These are phyloP conservation scores for Talaromyces sp. DNA, from an alignment of 2,329 filamentous ascomycete species.

Conservation along the genomic window DNA sequence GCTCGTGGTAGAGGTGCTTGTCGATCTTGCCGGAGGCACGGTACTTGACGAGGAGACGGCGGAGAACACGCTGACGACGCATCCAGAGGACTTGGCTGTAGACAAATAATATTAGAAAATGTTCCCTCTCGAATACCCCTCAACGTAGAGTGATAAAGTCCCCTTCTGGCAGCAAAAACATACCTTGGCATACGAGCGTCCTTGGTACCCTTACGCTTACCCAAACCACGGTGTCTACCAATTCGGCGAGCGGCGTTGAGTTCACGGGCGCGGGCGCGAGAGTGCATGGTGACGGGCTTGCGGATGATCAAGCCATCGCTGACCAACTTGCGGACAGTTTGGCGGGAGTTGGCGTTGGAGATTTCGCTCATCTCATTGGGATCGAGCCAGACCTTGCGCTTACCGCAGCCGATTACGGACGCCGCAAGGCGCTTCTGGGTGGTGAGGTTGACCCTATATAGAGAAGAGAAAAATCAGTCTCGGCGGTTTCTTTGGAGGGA, in stretches of 20 bases:
- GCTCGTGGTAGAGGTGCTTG: constrained; percentile 99
- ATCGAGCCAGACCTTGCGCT: constrained; percentile 99
- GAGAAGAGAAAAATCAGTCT: constrained; percentile 23
- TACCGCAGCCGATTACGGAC: constrained; percentile 96
- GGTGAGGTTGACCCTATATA: constrained; percentile 91
- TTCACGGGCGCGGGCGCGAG: constrained; percentile 90
- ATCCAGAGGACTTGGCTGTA: constrained; percentile 94
- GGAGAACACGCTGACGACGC: constrained; percentile 98
- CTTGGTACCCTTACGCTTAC: constrained; percentile 99
- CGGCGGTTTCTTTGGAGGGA: background rate
- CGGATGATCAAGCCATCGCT: constrained; percentile 99
- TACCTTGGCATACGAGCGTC: constrained; percentile 99
- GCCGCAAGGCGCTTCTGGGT: constrained; percentile 99
- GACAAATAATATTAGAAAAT: constrained; percentile 14
- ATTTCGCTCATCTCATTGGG: constrained; percentile 99
- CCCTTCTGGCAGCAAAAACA: constrained; percentile 37
- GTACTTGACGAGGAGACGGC: constrained; percentile 99
- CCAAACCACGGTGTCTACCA: constrained; percentile 97
- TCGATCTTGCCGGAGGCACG: constrained; percentile 99
- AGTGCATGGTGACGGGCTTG: constrained; percentile 99
- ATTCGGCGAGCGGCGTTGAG: constrained; percentile 91
- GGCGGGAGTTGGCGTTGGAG: constrained; percentile 99
- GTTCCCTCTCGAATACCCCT: background rate
- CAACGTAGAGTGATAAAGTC: background rate
- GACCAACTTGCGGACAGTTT: constrained; percentile 99